These are phyloP conservation scores for Carpinus fangiana DNA, from an alignment of 306 rosid genomes.

Conservation along the genomic window DNA sequence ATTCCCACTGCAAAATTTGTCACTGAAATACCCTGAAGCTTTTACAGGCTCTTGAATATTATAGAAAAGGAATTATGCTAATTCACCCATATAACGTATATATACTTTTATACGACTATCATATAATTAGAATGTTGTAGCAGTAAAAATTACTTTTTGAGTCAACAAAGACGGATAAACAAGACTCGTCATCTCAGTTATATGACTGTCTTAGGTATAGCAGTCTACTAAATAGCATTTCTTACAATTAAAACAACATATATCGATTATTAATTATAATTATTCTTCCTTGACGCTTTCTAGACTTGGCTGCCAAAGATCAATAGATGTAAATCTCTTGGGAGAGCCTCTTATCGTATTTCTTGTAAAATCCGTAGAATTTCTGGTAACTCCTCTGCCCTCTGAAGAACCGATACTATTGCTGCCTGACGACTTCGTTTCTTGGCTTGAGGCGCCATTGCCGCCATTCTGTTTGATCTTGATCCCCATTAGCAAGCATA, in stretches of 20 bases:
- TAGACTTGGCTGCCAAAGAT: conserved; percentile 58
- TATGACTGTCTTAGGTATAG: no score
- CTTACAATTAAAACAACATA: neutral
- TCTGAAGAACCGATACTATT: conserved; percentile 6
- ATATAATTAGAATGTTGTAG: no score
- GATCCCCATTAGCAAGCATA: conserved; percentile 22
- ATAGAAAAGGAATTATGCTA: no score
- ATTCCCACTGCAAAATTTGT: no score
- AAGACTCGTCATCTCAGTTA: no score
- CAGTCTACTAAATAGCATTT: no score
- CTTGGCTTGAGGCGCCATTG: conserved; percentile 14
- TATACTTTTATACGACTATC: no score
- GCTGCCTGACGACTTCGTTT: conserved; percentile 23
- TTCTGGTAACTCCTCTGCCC: conserved; percentile 23
- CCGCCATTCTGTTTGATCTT: conserved; percentile 22
- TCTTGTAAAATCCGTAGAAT: conserved; percentile 23
- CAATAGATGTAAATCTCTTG: conserved; percentile 35
- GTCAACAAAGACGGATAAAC: no score
- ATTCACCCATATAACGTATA: no score
- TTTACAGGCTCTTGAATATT: no score
- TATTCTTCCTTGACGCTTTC: conserved; percentile 63
- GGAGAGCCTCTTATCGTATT: conserved; percentile 41
- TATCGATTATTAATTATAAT: neutral
- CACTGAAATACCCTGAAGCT: no score
- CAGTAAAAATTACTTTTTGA: no score